These are phyloP conservation scores for Glaciozyma antarctica DNA, from an alignment of 768 basidiomycete genomes.

Conservation along the genomic window DNA sequence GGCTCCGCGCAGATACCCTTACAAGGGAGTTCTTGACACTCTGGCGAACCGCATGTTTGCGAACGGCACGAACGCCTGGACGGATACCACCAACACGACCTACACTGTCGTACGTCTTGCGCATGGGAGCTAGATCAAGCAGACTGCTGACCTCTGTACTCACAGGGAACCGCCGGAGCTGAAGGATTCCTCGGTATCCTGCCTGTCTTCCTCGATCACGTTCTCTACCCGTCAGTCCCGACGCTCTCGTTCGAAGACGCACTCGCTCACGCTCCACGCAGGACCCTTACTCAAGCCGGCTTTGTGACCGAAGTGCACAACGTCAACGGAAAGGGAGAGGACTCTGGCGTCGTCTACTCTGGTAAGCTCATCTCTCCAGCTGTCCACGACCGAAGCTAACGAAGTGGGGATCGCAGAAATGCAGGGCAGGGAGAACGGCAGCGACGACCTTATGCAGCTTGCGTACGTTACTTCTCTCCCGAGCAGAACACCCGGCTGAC, in stretches of 20 bases:
- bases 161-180: slow-evolving; percentile 67
- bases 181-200: slow-evolving; percentile 55
- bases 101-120: slow-evolving; percentile 61
- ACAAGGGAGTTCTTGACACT: slow-evolving; percentile 67
- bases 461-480: slow-evolving; percentile 46
- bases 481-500: slow-evolving; percentile 2
- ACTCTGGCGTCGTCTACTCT: slow-evolving; percentile 86
- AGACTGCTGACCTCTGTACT: neutral
- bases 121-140: neutral
- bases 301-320: slow-evolving; percentile 61
- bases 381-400: too few relatives aligned
- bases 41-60: slow-evolving; percentile 56
- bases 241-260: too few relatives aligned
- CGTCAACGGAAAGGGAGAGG: slow-evolving; percentile 76
- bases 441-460: slow-evolving; percentile 79
- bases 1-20: slow-evolving; percentile 76
- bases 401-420: slow-evolving; percentile 44
- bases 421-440: slow-evolving; percentile 91
- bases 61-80: neutral
- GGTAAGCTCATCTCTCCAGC: too few relatives aligned
- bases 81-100: slow-evolving; percentile 66
- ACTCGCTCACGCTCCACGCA: too few relatives aligned
- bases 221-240: slow-evolving; percentile 60
- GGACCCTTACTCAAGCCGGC: slow-evolving; percentile 73
- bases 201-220: slow-evolving; percentile 79